Base-by-base conservation (phyloP, 305 asterid genomes). In the Nicotiana rustica region DNA sequence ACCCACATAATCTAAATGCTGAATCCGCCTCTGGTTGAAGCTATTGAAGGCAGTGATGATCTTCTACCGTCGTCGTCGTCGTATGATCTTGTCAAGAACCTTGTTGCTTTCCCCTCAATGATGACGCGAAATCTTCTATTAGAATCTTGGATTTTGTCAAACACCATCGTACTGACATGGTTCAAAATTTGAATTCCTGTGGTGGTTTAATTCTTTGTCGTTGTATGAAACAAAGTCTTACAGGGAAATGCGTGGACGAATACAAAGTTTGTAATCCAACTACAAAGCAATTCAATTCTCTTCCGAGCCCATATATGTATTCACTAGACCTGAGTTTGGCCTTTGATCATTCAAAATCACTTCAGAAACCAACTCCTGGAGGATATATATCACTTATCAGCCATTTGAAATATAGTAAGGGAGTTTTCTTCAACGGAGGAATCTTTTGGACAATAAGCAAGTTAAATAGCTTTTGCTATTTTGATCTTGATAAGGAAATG, bases 141-240 rank as follows among this genome's bases (percentile, higher is more conserved):
- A 47, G 2, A 21, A 21, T 21, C 14, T 21, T 73, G n/a, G 79
- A 73, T 47, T 73, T 47, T 49, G 14, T 73, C 1, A 71, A 73
- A 21, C 41, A 9, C 1, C 7, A 12, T 10, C 17, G 0, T 35
- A 1, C 38, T 64, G 38, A 73, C 0, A 0, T 19, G 47, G 18
- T 44, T 70, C 18, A 44, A 19, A 12, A 19, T 44, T 70, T 70
- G n/a, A 70, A 19, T 19, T 70, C 18, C 17, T 19, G 60, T 0
- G 12, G 12, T 71, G 78, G 78, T 71, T 71, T 71, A 71, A 6
- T 44, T 71, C 59, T 70, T 70, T 70, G 78, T 70, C n/a, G 3
- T 38, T 38, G 44, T 38, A 9, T 6, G 1, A 5, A 38, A 38
- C 44, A 38, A 38, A 38, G 2, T 0, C 8, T 38, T 38, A 38